phyloP scores from a whole-genome alignment of 78 protist genomes.

The Polysphondylium violaceum region DNA sequence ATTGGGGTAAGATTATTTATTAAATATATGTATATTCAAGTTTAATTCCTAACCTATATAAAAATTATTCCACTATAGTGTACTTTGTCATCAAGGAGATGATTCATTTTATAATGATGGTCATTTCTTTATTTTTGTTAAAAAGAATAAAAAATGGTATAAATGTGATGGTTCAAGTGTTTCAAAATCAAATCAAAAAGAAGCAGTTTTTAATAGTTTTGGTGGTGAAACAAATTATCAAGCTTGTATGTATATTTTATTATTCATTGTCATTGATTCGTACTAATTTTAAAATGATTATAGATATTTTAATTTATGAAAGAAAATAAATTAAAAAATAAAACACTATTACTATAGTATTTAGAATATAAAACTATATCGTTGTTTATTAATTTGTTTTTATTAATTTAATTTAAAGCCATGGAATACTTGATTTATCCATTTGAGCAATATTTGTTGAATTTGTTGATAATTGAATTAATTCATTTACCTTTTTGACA shows the following conservation, averaged over 20 bases:
- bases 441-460: constrained; percentile 52
- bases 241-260: constrained; percentile 18
- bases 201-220: constrained; percentile 39
- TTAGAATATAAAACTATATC: no score
- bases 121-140: constrained; percentile 40
- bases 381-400: background rate
- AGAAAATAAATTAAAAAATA: no score
- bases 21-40: no score
- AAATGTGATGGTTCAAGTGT: constrained; percentile 74
- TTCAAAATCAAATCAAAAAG: constrained; percentile 20
- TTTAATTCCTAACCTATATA: no score
- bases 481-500: constrained; percentile 43
- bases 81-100: constrained; percentile 29
- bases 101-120: constrained; percentile 34
- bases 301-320: no score
- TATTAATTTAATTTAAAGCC: constrained; percentile 42
- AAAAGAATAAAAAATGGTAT: constrained; percentile 33
- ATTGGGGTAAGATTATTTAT: background rate
- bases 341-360: no score
- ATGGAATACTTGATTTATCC: constrained; percentile 30
- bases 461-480: constrained; percentile 45
- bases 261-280: no score
- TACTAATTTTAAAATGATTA: no score
- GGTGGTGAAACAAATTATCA: constrained; percentile 42
- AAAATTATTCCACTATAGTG: background rate